Conservation (phyloP, 306 rosid species). For the Sesbania bispinosa region DNA sequence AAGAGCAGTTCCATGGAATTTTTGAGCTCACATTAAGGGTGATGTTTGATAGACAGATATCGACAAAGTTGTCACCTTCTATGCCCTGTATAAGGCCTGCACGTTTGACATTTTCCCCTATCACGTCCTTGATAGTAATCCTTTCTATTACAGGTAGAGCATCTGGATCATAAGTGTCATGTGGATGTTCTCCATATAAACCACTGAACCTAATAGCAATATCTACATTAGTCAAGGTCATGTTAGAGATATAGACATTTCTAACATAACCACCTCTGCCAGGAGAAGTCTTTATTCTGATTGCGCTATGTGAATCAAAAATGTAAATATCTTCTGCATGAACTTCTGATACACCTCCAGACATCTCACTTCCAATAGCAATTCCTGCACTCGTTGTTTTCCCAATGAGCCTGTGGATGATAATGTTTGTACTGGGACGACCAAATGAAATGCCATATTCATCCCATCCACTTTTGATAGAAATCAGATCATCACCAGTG, state of each 20-base stretch:
- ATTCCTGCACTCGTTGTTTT: conserved; percentile 58
- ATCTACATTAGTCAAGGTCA: conserved; percentile 52
- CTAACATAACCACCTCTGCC: conserved; percentile 78
- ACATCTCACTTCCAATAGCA: conserved; percentile 84
- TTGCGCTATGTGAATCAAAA: conserved; percentile 41
- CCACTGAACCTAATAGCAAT: conserved; percentile 66
- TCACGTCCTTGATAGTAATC: conserved; percentile 53
- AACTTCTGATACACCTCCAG: conserved; percentile 75
- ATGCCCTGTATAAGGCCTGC: conserved; percentile 70
- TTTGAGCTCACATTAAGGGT: conserved; percentile 39
- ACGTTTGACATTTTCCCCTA: conserved; percentile 43
- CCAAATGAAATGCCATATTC: conserved; percentile 66
- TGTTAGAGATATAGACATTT: conserved; percentile 50
- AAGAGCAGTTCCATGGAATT: conserved; percentile 72
- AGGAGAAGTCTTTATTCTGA: conserved; percentile 68
- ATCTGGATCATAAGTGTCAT: conserved; percentile 46
- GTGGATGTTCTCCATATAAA: conserved; percentile 69
- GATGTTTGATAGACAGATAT: conserved; percentile 64
- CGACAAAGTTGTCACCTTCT: conserved; percentile 47
- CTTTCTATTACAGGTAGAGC: conserved; percentile 56
- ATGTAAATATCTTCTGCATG: conserved; percentile 56
- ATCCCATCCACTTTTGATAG: conserved; percentile 87
- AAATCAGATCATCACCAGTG: conserved; percentile 70
- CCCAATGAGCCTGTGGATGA: conserved; percentile 47
- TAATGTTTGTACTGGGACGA: conserved; percentile 62